These are phyloP conservation scores for Nymphaea thermarum DNA, from an alignment of 164 flowering plant species.

Conservation along the genomic window DNA sequence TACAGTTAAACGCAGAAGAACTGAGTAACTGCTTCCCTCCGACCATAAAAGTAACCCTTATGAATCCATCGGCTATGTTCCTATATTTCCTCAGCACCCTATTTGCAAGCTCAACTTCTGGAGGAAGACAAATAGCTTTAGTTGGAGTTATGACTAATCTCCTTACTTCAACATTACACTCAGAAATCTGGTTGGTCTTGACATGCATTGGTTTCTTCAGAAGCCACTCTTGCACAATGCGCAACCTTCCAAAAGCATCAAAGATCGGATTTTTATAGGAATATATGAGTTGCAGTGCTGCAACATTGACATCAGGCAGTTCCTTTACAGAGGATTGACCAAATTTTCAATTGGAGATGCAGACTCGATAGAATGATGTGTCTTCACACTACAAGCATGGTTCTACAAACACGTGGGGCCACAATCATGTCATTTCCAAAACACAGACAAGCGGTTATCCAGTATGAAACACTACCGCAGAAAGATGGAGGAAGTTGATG, in stretches of 20 bases:
- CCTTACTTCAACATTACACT: conserved; percentile 60
- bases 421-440: too few relatives aligned
- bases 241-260: conserved; percentile 46
- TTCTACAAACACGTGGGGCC: too few relatives aligned
- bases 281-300: conserved; percentile 59
- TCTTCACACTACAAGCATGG: too few relatives aligned
- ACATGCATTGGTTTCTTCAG: conserved; percentile 49
- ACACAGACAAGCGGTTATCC: too few relatives aligned
- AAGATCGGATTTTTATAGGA: conserved; percentile 42
- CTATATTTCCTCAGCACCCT: conserved; percentile 70
- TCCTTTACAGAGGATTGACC: conserved; percentile 8
- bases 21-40: conserved; percentile 64
- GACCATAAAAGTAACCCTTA: conserved; percentile 94
- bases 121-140: conserved; percentile 84
- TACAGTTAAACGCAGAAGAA: conserved; percentile 31
- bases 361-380: too few relatives aligned
- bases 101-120: conserved; percentile 89
- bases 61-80: conserved; percentile 55
- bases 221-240: conserved; percentile 57
- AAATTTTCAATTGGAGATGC: too few relatives aligned
- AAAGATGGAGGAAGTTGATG: too few relatives aligned
- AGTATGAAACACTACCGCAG: too few relatives aligned
- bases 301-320: conserved; percentile 36
- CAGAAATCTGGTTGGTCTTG: conserved; percentile 20
- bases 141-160: conserved; percentile 82